These are phyloP conservation scores for Rhizoctonia solani DNA, from an alignment of 1,284 basidiomycete genomes.

Conservation along the genomic window DNA sequence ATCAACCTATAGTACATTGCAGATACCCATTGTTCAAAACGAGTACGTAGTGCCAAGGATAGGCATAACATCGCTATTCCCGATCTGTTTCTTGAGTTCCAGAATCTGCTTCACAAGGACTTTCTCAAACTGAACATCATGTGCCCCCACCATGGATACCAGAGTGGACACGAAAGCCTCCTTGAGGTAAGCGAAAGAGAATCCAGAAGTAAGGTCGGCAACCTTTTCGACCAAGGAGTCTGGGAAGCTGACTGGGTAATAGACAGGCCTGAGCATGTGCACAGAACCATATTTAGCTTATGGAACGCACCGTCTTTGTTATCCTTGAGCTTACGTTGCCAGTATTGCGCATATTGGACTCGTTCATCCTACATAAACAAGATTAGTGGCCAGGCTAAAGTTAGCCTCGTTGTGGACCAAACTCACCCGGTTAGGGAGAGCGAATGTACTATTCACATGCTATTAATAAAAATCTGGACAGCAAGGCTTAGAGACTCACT, in stretches of 20 bases:
- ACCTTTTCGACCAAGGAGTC: slow-evolving; percentile 63
- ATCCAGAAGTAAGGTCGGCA: slow-evolving; percentile 61
- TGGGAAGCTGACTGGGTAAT: slow-evolving; percentile 60
- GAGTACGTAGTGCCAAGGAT: too few relatives aligned
- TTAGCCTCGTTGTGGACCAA: background rate
- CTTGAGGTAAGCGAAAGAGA: slow-evolving; percentile 83
- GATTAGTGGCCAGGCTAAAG: background rate
- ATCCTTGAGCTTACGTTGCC: slow-evolving; percentile 70
- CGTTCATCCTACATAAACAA: slow-evolving; percentile 54
- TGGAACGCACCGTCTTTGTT: slow-evolving; percentile 49
- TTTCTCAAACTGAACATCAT: slow-evolving; percentile 55
- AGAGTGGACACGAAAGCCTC: slow-evolving; percentile 75
- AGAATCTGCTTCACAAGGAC: slow-evolving; percentile 62
- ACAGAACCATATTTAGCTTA: background rate
- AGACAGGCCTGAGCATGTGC: background rate
- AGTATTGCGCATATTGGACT: slow-evolving; percentile 68
- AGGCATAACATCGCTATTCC: too few relatives aligned
- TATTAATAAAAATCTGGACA: background rate
- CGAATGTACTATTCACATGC: slow-evolving; percentile 45
- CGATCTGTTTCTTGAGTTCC: slow-evolving; percentile 62
- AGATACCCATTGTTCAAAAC: too few relatives aligned
- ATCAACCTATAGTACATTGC: too few relatives aligned
- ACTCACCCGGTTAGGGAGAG: slow-evolving; percentile 56
- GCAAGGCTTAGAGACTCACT: slow-evolving; percentile 53
- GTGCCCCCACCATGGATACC: slow-evolving; percentile 54